Base-by-base conservation (phyloP, 768 basidiomycete genomes). In the Trametes elegans region DNA sequence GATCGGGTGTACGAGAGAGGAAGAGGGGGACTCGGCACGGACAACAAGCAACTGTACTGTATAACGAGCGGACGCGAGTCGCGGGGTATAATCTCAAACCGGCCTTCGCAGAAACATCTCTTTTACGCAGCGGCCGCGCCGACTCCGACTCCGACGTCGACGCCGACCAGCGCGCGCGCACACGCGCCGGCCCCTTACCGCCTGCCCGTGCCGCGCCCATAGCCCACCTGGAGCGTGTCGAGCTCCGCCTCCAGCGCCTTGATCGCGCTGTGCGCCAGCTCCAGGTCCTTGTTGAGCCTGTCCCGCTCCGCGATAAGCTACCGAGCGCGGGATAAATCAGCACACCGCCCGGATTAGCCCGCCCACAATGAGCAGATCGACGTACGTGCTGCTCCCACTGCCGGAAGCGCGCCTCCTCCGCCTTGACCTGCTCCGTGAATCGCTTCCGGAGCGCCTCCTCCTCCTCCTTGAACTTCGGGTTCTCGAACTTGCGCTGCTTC, bases 401-500 rank as follows among this genome's bases (percentile, higher is more conserved):
- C 71, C 97, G 85, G 82, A 99, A 99, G 58, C 97, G 81, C 11
- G 90, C 82, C 70, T 99, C 97, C 77, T 99, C 97, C 54, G 92
- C 80, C 79, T 99, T 99, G 81, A 99, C 97, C 77, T 99, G 97
- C 74, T 99, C 97, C 27, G 97, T 99, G 75, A 99, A 99, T 59
- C 94, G 85, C 80, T 95, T 98, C 68, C 96, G 81, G 58, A 98
- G 83, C 55, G 86, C 80, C 73, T 99, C 97, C 72, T 99, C 96
- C 76, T 99, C 97, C 72, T 98, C 97, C 79, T 95, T 95, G 86
- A 96, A 99, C 74, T 98, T 98, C 64, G 97, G 96, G 73, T 98
- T 99, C 76, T 99, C 95, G 62, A 92, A 80, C 77, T 98, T 98
- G 83, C 93, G 95, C 66, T 95, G 92, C 77, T 98, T 98, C 63